phyloP scores from a whole-genome alignment of 2,329 filamentous ascomycete genomes.

The Akanthomyces uredinophilus region DNA sequence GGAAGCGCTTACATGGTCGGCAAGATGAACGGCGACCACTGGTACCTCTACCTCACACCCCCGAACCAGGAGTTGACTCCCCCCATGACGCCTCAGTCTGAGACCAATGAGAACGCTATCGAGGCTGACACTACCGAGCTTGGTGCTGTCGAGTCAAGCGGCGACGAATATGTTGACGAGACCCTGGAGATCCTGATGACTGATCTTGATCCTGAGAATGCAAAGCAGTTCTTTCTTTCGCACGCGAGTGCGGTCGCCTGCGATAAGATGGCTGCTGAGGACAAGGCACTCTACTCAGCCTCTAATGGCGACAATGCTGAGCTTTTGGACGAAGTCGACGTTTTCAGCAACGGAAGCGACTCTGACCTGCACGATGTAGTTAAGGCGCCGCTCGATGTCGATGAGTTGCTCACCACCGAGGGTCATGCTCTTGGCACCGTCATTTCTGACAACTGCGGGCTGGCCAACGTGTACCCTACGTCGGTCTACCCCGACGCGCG shows the following conservation, averaged over 20 bases:
- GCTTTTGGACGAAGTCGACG: constrained; percentile 62
- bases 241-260: constrained; percentile 85
- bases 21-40: constrained; percentile 99
- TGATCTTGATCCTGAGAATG: constrained; percentile 62
- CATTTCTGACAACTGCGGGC: constrained; percentile 82
- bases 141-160: constrained; percentile 33
- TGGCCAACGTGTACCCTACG: constrained; percentile 82
- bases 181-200: constrained; percentile 72
- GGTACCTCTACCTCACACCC: constrained; percentile 95
- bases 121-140: constrained; percentile 47
- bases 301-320: constrained; percentile 47
- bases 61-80: constrained; percentile 76
- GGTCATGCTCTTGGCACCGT: constrained; percentile 90
- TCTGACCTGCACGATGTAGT: constrained; percentile 48
- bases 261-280: constrained; percentile 66
- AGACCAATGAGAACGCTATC: constrained; percentile 34
- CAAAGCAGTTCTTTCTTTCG: constrained; percentile 64
- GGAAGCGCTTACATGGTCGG: constrained; percentile 99
- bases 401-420: constrained; percentile 79
- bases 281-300: constrained; percentile 56
- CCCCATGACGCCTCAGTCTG: constrained; percentile 67
- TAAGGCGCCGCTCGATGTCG: constrained; percentile 51
- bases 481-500: constrained; percentile 86
- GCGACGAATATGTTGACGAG: constrained; percentile 60
- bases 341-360: constrained; percentile 66